phyloP scores from a whole-genome alignment of 495 filamentous ascomycete genomes.

The Aspergillus saccharolyticus region DNA sequence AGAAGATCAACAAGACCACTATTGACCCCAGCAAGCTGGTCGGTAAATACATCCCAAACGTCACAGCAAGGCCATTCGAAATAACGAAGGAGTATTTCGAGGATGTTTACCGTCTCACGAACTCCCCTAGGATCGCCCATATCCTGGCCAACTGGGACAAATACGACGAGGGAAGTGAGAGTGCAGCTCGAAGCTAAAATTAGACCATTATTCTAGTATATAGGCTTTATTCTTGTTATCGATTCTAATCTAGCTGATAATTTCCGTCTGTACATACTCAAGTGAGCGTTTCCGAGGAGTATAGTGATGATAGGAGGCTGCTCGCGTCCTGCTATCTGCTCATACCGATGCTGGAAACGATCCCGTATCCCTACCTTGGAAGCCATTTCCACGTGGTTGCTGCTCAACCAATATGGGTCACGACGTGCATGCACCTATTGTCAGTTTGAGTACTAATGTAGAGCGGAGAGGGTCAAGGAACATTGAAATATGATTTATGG shows the following conservation, averaged over 20 bases:
- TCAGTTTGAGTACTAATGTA: too few species aligned
- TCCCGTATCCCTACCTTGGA: too few species aligned
- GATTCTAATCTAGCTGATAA: not conserved
- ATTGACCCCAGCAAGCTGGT: constrained; percentile 95
- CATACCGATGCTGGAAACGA: too few species aligned
- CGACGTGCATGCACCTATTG: too few species aligned
- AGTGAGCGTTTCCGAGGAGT: constrained; percentile 5
- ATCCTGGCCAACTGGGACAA: constrained; percentile 82
- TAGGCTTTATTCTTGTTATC: not conserved
- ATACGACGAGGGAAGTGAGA: constrained; percentile 50
- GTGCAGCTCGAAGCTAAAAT: constrained; percentile 9
- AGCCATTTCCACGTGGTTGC: too few species aligned
- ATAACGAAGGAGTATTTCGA: constrained; percentile 98
- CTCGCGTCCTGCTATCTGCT: too few species aligned
- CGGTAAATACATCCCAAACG: constrained; percentile 98
- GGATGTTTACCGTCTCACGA: constrained; percentile 91
- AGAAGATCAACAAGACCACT: constrained; percentile 98
- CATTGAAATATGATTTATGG: too few species aligned
- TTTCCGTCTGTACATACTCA: constrained; percentile 7
- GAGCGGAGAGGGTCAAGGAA: too few species aligned
- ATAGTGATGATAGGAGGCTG: too few species aligned
- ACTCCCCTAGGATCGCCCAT: constrained; percentile 83
- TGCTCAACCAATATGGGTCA: too few species aligned
- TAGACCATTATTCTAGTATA: not conserved
- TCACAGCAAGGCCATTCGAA: constrained; percentile 91